Percentiles rank a stretch among this genome's conserved stretches.
phyloP scores from a whole-genome alignment of 2,329 filamentous ascomycete genomes.

The Colletotrichum phormii region DNA sequence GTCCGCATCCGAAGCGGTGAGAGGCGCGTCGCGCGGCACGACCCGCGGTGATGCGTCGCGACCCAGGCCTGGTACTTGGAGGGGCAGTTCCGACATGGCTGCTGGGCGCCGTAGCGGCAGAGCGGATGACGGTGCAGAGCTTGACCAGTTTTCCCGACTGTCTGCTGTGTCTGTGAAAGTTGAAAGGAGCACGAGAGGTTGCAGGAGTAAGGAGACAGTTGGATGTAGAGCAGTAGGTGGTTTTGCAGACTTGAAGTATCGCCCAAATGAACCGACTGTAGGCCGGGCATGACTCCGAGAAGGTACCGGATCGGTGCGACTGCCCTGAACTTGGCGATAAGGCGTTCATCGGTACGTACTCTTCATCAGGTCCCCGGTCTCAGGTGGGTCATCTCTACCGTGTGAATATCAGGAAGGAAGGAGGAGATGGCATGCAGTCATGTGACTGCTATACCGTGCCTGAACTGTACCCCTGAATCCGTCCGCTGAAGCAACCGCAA shows the following conservation, averaged over 20 bases:
- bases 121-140: neutral
- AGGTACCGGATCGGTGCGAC: constrained; percentile 19
- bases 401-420: neutral
- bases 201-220: neutral
- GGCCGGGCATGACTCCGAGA: constrained; percentile 8
- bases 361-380: neutral
- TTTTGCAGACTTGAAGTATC: neutral
- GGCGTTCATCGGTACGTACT: constrained; percentile 12
- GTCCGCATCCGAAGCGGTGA: constrained; percentile 30
- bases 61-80: constrained; percentile 15
- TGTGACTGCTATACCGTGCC: neutral
- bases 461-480: constrained; percentile 7
- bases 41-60: constrained; percentile 3
- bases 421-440: no score
- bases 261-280: neutral
- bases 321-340: constrained; percentile 26
- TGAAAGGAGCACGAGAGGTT: neutral
- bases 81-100: constrained; percentile 19
- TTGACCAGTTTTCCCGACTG: neutral
- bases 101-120: neutral
- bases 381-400: neutral
- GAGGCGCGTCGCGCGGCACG: constrained; percentile 24
- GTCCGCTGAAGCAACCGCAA: neutral
- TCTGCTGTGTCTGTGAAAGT: neutral
- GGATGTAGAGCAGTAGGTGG: neutral